Conservation (phyloP, 208 protist genomes). For the Novymonas esmeraldas region DNA sequence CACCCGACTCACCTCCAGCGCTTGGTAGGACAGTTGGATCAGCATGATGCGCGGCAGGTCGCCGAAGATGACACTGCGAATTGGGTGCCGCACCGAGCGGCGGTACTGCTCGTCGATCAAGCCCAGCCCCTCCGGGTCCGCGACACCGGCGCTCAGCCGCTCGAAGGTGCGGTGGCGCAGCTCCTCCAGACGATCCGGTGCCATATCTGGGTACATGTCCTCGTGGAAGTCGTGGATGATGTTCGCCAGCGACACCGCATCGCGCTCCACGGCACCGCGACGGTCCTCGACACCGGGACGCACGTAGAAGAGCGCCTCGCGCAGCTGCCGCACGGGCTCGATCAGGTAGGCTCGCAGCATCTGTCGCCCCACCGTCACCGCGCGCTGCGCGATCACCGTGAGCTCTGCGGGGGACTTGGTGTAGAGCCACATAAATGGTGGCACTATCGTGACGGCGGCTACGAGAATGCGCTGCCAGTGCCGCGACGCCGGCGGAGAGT, state of each 20-base stretch:
- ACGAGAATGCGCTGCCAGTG: slow-evolving; percentile 54
- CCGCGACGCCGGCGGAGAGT: slow-evolving; percentile 43
- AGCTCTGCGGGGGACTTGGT: slow-evolving; percentile 44
- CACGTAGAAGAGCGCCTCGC: slow-evolving; percentile 52
- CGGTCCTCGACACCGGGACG: slow-evolving; percentile 72
- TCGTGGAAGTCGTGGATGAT: slow-evolving; percentile 84
- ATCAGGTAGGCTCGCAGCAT: slow-evolving; percentile 59
- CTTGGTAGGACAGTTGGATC: slow-evolving; percentile 71
- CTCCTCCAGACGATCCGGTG: slow-evolving; percentile 36
- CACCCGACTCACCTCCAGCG: slow-evolving; percentile 78
- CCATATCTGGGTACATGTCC: slow-evolving; percentile 59
- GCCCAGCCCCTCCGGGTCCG: slow-evolving; percentile 57
- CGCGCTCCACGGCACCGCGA: slow-evolving; percentile 49
- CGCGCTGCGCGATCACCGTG: slow-evolving; percentile 7
- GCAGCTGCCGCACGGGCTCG: slow-evolving; percentile 48
- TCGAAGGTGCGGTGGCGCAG: slow-evolving; percentile 50
- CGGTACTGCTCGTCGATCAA: slow-evolving; percentile 74
- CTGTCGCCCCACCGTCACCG: slow-evolving; percentile 15
- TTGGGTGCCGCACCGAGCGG: slow-evolving; percentile 61
- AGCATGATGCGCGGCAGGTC: slow-evolving; percentile 72
- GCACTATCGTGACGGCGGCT: slow-evolving; percentile 19
- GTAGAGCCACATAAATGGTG: slow-evolving; percentile 51
- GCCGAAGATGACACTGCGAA: slow-evolving; percentile 67
- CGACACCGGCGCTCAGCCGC: slow-evolving; percentile 47
- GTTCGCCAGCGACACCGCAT: slow-evolving; percentile 68